Evolutionary conservation across 305 asterid genomes (phyloP), one percentile per base, ranked within the genome.

Genomic region (Solanum hybrid): DNA sequence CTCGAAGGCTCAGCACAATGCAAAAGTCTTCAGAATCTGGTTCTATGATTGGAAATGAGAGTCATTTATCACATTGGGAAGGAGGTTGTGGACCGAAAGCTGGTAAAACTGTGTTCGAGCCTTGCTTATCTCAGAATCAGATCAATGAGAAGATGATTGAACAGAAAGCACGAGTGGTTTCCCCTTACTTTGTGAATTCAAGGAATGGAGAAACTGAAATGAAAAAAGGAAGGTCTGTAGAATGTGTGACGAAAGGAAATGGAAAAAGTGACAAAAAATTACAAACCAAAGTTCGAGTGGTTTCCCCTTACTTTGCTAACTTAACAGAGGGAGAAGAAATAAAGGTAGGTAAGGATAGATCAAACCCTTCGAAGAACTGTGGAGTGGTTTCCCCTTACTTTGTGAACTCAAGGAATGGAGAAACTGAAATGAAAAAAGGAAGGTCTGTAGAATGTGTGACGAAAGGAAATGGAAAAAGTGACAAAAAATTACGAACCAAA

Each of bases 81-180:
- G 86, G 78, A 37, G 78, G 28, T 24, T 34, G 51, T 31, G 28
- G 61, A 33, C 77, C 51, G 37, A 77, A 77, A 77, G 84, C 51
- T 77, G 46, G 28, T 34, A 77, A 34, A 78, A 78, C 46, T 78
- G 46, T 78, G 84, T 35, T 33, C 6, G 83, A 34, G 22, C 83
- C 81, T n/a, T 64, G 14, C 37, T 26, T 88, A 40, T 75, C 75
- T n/a, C 67, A 89, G 87, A 80, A 80, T 51, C 18, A 13, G 89
- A 79, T 37, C 8, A 35, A 33, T 51, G 46, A 33, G 61, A 29
- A 85, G 67, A 83, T 69, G 57, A 40, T 28, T 71, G 85, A 42
- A 40, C 71, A 40, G 10, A 83, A 89, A 88, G 91, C 80, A 83
- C 89, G 87, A 67, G 90, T 91, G n/a, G 92, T 93, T 90, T 93